Percentiles rank a stretch among this genome's conserved stretches.
These are phyloP conservation scores for Naegleria fowleri DNA, from an alignment of 208 protist species.

Conservation along the genomic window DNA sequence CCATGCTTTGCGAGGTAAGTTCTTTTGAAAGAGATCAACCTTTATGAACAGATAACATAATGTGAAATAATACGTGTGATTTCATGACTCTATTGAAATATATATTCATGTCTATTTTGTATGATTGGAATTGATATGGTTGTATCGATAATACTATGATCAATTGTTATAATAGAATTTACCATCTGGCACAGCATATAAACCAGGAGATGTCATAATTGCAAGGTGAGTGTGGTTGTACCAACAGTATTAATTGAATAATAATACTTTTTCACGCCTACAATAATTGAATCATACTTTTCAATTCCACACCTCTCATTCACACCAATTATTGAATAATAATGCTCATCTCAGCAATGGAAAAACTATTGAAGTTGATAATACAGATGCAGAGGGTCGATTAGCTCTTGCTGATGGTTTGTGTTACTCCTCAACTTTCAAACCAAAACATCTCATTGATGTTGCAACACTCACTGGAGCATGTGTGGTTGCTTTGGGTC, in stretches of 20 bases:
- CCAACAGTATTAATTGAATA: too few relatives aligned
- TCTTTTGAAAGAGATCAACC: background rate
- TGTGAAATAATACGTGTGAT: too few relatives aligned
- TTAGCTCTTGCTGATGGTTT: slow-evolving; percentile 75
- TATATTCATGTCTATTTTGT: background rate
- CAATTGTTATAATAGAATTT: background rate
- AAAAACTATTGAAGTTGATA: slow-evolving; percentile 16
- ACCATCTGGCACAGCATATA: background rate
- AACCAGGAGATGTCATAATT: slow-evolving; percentile 12
- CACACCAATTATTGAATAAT: too few relatives aligned
- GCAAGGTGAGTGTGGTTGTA: background rate
- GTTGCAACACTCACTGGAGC: slow-evolving; percentile 81
- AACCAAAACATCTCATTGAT: slow-evolving; percentile 64
- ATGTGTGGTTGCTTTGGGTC: background rate
- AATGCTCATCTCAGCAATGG: too few relatives aligned
- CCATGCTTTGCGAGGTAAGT: background rate
- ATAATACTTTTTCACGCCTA: too few relatives aligned
- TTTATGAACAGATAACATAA: too few relatives aligned
- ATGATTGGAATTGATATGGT: too few relatives aligned
- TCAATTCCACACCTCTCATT: too few relatives aligned
- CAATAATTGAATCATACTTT: too few relatives aligned
- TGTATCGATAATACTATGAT: too few relatives aligned
- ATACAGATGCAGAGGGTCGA: slow-evolving; percentile 38
- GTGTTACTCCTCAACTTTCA: slow-evolving; percentile 58
- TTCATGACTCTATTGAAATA: too few relatives aligned